Evolutionary conservation across 169 alveolate species (phyloP).

Genomic region (Plasmodium cynomolgi): DNA sequence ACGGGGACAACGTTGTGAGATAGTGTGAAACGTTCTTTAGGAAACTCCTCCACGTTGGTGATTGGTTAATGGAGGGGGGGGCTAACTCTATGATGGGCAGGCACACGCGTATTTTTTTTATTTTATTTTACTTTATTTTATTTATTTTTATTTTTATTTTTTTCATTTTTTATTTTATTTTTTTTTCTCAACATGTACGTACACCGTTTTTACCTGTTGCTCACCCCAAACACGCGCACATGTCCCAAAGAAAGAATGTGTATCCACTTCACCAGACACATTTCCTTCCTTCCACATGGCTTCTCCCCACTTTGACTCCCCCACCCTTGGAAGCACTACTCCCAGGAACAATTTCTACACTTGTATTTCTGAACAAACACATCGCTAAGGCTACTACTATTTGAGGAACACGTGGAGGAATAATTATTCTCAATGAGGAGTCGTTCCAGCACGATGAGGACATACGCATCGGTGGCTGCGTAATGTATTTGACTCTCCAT

Average conservation of each 20-base stretch:
- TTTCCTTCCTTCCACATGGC: not conserved
- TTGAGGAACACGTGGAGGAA: constrained; percentile 33
- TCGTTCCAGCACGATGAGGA: constrained; percentile 76
- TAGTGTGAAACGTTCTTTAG: not conserved
- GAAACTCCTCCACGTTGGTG: not conserved
- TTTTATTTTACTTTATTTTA: not conserved
- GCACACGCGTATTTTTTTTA: not conserved
- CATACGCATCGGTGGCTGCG: constrained; percentile 90
- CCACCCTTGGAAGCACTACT: not conserved
- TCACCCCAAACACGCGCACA: not conserved
- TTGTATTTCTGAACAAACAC: constrained; percentile 39
- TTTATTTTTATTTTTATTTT: not conserved
- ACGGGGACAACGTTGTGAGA: constrained; percentile 2
- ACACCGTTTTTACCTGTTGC: not conserved
- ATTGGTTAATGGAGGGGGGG: not conserved
- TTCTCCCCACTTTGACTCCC: not conserved
- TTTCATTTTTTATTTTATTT: not conserved
- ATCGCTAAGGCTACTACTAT: constrained; percentile 20
- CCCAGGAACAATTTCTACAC: constrained; percentile 42
- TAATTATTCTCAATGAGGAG: constrained; percentile 21
- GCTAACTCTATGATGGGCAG: not conserved
- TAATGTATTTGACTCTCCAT: constrained; percentile 86
- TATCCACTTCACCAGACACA: not conserved
- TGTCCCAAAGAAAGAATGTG: not conserved
- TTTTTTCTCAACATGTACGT: not conserved